Conservation (phyloP, 1,284 basidiomycete genomes). For the Trametes polyzona region DNA sequence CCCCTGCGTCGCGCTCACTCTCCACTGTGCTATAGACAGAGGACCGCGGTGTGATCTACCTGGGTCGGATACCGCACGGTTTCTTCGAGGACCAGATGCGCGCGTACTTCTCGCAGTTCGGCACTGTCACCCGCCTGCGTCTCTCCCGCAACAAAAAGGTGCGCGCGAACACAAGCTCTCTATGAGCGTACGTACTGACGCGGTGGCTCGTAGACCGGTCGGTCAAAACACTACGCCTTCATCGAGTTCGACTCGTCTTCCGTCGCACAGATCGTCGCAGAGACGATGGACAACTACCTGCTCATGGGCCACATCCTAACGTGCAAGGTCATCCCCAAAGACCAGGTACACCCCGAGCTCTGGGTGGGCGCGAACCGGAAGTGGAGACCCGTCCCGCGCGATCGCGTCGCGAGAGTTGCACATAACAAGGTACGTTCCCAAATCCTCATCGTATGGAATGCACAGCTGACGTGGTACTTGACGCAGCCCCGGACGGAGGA, state of each 20-base stretch:
- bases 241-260: slow-evolving; percentile 91
- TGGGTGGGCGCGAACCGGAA: slow-evolving; percentile 98
- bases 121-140: slow-evolving; percentile 86
- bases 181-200: not conserved
- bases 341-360: slow-evolving; percentile 89
- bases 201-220: slow-evolving; percentile 71
- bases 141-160: slow-evolving; percentile 95
- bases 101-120: slow-evolving; percentile 95
- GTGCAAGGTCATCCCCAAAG: slow-evolving; percentile 86
- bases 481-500: slow-evolving; percentile 75
- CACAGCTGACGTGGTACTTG: slow-evolving; percentile 5
- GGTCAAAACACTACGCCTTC: slow-evolving; percentile 96
- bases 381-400: slow-evolving; percentile 79
- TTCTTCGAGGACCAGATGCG: slow-evolving; percentile 97
- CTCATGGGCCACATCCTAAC: slow-evolving; percentile 92
- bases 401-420: slow-evolving; percentile 71
- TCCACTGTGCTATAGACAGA: slow-evolving; percentile 49
- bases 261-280: slow-evolving; percentile 94
- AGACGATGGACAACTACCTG: slow-evolving; percentile 99
- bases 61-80: slow-evolving; percentile 93
- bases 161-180: slow-evolving; percentile 11
- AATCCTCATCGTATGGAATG: slow-evolving; percentile 5
- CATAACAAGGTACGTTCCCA: slow-evolving; percentile 74
- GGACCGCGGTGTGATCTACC: slow-evolving; percentile 86
- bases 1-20: not conserved